Base-by-base conservation (phyloP, 495 filamentous ascomycete genomes). In the Tuber magnatum region DNA sequence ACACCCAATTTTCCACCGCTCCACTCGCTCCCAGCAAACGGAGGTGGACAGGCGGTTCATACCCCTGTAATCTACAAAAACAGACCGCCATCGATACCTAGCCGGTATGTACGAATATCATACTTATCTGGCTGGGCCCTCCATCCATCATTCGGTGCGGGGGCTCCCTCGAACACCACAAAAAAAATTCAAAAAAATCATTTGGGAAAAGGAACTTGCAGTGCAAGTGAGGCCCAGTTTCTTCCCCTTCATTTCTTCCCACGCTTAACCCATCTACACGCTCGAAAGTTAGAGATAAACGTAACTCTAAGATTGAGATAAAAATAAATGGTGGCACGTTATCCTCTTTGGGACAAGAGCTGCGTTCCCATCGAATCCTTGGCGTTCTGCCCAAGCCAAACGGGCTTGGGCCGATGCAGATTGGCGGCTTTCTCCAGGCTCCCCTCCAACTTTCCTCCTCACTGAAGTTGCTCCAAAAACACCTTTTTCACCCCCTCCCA, bases 31-130 rank as follows among this genome's bases (percentile, higher is more conserved):
- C 12, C 28, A 35, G 28, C 18, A 16, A 76, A 68, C 72, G 74
- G 40, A 73, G 75, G 78, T 80, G 56, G 78, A 80, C 69, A 51
- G n/a, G 70, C 43, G 40, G 70, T 71, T 8, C 35, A 16, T 71
- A 80, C 68, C 78, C 78, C 78, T 80, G 78, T 71, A 73, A 46
- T 77, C 78, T 76, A 80, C 75, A 73, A 80, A 56, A 80, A 46
- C 76, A 56, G 73, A 73, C 73, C 76, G 68, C 78, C 46, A 71
- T 35, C 76, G 76, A 79, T 75, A 79, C 72, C 77, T 79, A 70
- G 69, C 48, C 77, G 70, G 76, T 65, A 74, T 79, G 77, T 43
- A 69, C 73, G 71, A 76, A 61, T 76, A 40, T 7, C 3, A 40
- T 40, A 76, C 61, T 68, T 68, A 65, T 79, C 71, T 72, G 44